phyloP scores from a whole-genome alignment of 345 rosid species.

The Salix purpurea region DNA sequence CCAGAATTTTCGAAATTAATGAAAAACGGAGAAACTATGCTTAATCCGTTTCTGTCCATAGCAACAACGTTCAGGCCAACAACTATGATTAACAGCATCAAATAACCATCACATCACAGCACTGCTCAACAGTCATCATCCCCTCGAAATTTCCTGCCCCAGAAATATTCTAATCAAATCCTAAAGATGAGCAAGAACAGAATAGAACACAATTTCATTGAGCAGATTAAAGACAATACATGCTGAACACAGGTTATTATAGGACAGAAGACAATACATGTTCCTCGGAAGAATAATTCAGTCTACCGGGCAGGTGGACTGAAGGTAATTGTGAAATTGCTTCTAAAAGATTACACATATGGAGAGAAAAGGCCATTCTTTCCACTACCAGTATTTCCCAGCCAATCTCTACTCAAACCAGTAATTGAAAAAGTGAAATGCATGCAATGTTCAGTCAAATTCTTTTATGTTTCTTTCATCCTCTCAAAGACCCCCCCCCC shows the following conservation, averaged over 20 bases:
- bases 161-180: too few relatives aligned
- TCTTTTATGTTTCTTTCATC: constrained; percentile 11
- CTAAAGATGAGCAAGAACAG: too few relatives aligned
- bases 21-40: too few relatives aligned
- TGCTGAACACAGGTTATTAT: constrained; percentile 12
- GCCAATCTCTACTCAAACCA: constrained; percentile 8
- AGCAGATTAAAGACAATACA: background rate
- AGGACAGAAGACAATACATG: background rate
- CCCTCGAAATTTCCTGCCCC: too few relatives aligned
- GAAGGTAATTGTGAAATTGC: constrained; percentile 5
- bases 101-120: too few relatives aligned
- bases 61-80: too few relatives aligned
- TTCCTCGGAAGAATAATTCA: constrained; percentile 5
- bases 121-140: too few relatives aligned
- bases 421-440: background rate
- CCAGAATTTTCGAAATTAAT: too few relatives aligned
- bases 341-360: constrained; percentile 1
- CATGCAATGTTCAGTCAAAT: constrained; percentile 7
- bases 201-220: background rate
- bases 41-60: too few relatives aligned
- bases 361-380: background rate
- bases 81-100: too few relatives aligned
- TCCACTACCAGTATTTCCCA: background rate
- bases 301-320: background rate
- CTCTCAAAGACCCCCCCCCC: background rate